phyloP scores from a whole-genome alignment of 345 rosid genomes.

The rapeseed (Brassica napus) region Da-Ae NC_063448.1:8578501-8579000 shows the following conservation, averaged over 20 bases:
- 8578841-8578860: not conserved
- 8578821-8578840: constrained; percentile 19
- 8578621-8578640: not conserved
- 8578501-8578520: not conserved
- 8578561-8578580: not conserved
- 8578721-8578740: not conserved
- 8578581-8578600: not conserved
- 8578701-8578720: not conserved
- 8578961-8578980: constrained; percentile 6
- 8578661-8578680: constrained; percentile 2
- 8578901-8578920: constrained; percentile 2
- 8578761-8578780: constrained; percentile 12
- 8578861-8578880: constrained; percentile 19
- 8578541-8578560: not conserved
- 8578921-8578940: not conserved
- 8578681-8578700: not conserved
- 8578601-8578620: not conserved
- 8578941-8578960: not conserved
- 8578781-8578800: constrained; percentile 27
- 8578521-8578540: not conserved
- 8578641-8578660: not conserved
- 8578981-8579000: constrained; percentile 3
- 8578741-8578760: constrained; percentile 27
- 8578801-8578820: constrained; percentile 7
- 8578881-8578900: not conserved